Conservation (phyloP, 2,329 filamentous ascomycete species). For the Diaporthe capsici region DNA sequence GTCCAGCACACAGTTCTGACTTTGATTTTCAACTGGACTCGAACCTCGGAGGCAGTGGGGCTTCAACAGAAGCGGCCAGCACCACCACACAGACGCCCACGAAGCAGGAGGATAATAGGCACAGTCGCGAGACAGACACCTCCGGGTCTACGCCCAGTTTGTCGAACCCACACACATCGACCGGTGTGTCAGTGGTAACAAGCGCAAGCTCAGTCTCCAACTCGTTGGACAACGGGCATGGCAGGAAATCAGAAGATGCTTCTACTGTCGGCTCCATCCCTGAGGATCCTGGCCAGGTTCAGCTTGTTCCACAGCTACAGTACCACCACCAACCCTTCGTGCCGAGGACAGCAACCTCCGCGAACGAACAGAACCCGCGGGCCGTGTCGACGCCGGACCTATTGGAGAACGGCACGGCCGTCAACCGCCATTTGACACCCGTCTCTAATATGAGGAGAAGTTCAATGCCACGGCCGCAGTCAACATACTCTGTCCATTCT, state of each 20-base stretch:
- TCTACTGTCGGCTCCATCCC: conserved; percentile 66
- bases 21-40: conserved; percentile 42
- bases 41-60: conserved; percentile 45
- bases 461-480: conserved; percentile 78
- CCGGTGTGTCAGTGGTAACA: conserved; percentile 67
- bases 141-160: conserved; percentile 65
- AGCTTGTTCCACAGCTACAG: conserved; percentile 70
- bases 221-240: conserved; percentile 60
- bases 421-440: conserved; percentile 75
- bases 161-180: conserved; percentile 63
- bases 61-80: not conserved
- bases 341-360: conserved; percentile 58
- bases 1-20: not conserved
- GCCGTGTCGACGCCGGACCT: conserved; percentile 67
- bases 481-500: conserved; percentile 81
- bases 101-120: conserved; percentile 57
- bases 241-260: conserved; percentile 55
- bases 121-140: conserved; percentile 68
- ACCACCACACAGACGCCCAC: conserved; percentile 52
- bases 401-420: conserved; percentile 63
- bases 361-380: conserved; percentile 57
- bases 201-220: conserved; percentile 70
- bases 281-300: conserved; percentile 59
- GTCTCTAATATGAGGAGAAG: conserved; percentile 68
- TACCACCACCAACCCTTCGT: conserved; percentile 70